A percentile compares a stretch with the other conserved stretches of the same genome.
Evolutionary conservation across 208 protist genomes (phyloP).

Genomic region (Leishmania aethiopica): DNA sequence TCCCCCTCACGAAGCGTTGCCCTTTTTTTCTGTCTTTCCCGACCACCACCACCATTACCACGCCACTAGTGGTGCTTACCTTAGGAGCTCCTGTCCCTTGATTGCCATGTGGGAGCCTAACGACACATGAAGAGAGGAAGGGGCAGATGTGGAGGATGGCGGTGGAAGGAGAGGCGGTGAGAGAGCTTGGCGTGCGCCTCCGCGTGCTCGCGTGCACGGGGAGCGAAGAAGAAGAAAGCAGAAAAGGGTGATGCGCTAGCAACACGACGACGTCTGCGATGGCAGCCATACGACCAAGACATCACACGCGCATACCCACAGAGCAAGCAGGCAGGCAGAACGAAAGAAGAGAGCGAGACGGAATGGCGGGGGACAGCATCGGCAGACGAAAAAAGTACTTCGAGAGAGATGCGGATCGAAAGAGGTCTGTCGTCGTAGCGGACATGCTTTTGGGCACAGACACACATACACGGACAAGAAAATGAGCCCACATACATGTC

Average conservation of each 20-base stretch:
- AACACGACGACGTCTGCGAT: background rate
- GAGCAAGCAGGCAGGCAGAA: background rate
- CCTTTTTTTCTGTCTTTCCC: background rate
- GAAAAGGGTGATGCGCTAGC: background rate
- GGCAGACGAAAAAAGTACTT: background rate
- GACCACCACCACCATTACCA: background rate
- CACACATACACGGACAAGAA: background rate
- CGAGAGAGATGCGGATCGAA: background rate
- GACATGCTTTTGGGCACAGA: background rate
- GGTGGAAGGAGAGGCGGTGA: background rate
- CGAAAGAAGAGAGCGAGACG: background rate
- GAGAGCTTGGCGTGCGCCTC: background rate
- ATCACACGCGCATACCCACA: background rate
- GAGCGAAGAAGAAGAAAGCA: background rate
- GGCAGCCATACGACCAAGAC: no score
- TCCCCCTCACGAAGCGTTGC: no score
- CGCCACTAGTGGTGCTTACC: background rate
- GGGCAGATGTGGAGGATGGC: background rate
- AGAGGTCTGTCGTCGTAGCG: background rate
- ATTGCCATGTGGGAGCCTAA: background rate
- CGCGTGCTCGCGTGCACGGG: background rate
- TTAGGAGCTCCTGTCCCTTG: background rate
- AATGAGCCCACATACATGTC: background rate
- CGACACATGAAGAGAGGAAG: background rate
- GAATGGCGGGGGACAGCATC: background rate